Evolutionary conservation across 495 filamentous ascomycete species (phyloP).

Genomic region (Xylaria venustula): DNA sequence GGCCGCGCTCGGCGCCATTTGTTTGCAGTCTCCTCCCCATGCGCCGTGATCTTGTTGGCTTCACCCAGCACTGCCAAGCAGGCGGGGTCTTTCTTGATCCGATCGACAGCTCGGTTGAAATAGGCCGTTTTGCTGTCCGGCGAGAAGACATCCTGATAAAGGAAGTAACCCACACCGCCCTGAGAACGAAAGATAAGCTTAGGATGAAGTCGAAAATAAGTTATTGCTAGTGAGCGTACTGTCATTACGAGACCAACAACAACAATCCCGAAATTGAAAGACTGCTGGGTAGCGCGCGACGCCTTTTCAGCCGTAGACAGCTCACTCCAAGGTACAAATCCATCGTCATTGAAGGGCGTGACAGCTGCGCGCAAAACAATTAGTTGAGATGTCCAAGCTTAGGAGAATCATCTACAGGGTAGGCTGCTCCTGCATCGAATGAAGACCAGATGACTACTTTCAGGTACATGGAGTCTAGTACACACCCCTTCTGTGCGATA

Average conservation of each 20-base stretch:
- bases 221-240: slow-evolving; percentile 41
- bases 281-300: slow-evolving; percentile 83
- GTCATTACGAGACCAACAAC: slow-evolving; percentile 73
- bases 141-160: slow-evolving; percentile 86
- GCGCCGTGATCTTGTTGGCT: slow-evolving; percentile 71
- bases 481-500: slow-evolving; percentile 42
- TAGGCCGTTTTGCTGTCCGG: slow-evolving; percentile 80
- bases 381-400: not conserved
- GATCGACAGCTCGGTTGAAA: slow-evolving; percentile 84
- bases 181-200: slow-evolving; percentile 33
- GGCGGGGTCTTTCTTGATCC: slow-evolving; percentile 67
- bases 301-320: slow-evolving; percentile 76
- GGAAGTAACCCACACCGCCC: slow-evolving; percentile 72
- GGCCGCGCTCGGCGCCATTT: slow-evolving; percentile 83
- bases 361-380: slow-evolving; percentile 42
- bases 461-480: not conserved
- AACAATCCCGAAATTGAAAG: slow-evolving; percentile 80
- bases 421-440: too few species aligned
- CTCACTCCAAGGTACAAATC: slow-evolving; percentile 74
- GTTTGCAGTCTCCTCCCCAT: slow-evolving; percentile 78
- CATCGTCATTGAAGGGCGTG: slow-evolving; percentile 79
- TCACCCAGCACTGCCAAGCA: slow-evolving; percentile 76
- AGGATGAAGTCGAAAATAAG: not conserved
- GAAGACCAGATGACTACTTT: too few species aligned
- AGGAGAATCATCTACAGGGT: too few species aligned